Evolutionary conservation across 257 asterid genomes (phyloP), one percentile per base, ranked within the genome.

Genomic region (Thymus mandschuricus): DNA sequence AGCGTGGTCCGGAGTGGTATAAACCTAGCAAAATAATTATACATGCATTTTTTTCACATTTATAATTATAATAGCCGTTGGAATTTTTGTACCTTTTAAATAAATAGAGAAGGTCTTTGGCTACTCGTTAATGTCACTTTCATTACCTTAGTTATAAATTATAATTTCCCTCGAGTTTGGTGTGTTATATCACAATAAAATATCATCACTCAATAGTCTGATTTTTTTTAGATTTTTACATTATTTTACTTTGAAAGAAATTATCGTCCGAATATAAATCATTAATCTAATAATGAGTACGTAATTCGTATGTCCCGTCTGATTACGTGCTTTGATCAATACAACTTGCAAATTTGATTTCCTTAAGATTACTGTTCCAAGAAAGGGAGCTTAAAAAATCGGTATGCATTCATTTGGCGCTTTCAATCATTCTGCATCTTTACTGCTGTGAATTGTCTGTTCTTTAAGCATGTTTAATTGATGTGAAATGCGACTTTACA

Each of bases 91-190:
- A 82, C 54, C 31, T 15, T 8, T 40, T 63, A 58, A 31, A 75
- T 52, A 64, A 49, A 71, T 66, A 65, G 59, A 51, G 50, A 40
- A 30, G 64, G 43, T 5, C 33, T 28, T 54, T 76, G 13, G 66
- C 71, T 60, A 48, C 40, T 79, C 79, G 78, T 81, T 71, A 41
- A 8, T 69, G 81, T 82, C 86, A 43, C 64, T 74, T 74, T 85
- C 84, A 38, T 29, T 27, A 50, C 68, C 61, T 40, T 29, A 33
- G 1, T 3, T 6, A 38, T 38, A 6, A 38, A 3, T 6, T 38
- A 8, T 44, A 44, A 44, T 31, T 69, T 52, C 59, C 54, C 76
- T 68, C 75, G 64, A 51, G 65, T 62, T 68, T 84, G 64, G 64
- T 76, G 54, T 44, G 13, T 21, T 21, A 21, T 21, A 13, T 68